Base-by-base conservation (phyloP, 225 moss, liverwort and hornwort genomes). In the Climacium dendroides region DNA sequence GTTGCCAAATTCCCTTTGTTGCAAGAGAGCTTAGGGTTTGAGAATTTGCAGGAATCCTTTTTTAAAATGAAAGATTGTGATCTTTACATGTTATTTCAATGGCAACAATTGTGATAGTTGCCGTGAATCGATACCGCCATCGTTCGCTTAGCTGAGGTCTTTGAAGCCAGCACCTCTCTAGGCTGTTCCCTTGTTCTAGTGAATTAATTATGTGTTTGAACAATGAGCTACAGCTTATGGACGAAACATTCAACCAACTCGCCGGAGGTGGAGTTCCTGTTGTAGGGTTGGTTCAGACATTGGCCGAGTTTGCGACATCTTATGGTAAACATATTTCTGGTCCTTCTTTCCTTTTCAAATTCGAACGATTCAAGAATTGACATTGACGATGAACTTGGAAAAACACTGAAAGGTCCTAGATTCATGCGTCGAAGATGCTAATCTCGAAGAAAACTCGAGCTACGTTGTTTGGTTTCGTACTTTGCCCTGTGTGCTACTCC, bases 231-330 rank as follows among this genome's bases (percentile, higher is more conserved):
- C 95, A 97, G 97, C 95, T 97, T 83, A 96, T 96, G 97, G 95
- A 96, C 86, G 97, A 97, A 89, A 91, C 93, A 48, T 97, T 96
- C 91, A 91, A 94, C 84, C 96, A 97, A 87, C 95, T 97, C 73
- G 91, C 97, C 79, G 97, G 96, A 64, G 92, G 85, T 85, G 92
- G 91, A 80, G 94, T 96, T 92, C 95, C 96, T 57, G 91, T 96
- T 62, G 89, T 94, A 80, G 95, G 77, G 41, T 93, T 96, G 74
- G 90, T 97, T 76, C 95, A 95, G 80, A 95, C 93, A 63, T 92
- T 97, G 79, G 93, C 94, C 35, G 96, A 97, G 57, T 97, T 97
- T 91, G 95, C 97, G 35, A 85, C 93, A 83, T 43, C 91, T 82
- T 95, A 92, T 89, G 94, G 97, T 97, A 93, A 86, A 87, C 85